These are phyloP conservation scores for Spinacia oleracea DNA, from an alignment of 179 eudicot species.

Conservation along the genomic window DNA sequence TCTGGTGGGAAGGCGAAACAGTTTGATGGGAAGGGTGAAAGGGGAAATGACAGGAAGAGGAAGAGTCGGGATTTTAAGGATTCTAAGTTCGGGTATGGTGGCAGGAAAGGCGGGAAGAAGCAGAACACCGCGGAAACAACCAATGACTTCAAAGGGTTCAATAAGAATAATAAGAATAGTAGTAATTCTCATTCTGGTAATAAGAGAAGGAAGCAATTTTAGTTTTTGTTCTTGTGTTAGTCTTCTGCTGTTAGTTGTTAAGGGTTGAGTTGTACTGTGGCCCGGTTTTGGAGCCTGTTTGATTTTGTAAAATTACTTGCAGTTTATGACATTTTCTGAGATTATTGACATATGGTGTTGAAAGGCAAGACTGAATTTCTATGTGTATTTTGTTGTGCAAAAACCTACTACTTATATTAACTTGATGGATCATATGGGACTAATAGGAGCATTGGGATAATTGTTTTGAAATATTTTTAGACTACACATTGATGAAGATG, in stretches of 20 bases:
- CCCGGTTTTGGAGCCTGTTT: background rate
- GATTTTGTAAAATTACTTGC: conserved; percentile 17
- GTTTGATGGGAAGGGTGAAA: conserved; percentile 44
- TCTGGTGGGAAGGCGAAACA: conserved; percentile 63
- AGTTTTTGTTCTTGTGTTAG: background rate
- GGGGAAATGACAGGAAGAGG: conserved; percentile 57
- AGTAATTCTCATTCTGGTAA: conserved; percentile 33
- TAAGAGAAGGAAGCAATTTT: conserved; percentile 48
- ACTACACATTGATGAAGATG: too few species aligned
- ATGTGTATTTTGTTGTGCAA: background rate
- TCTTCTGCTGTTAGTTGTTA: background rate
- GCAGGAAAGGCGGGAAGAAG: conserved; percentile 83
- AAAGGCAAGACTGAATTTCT: too few species aligned
- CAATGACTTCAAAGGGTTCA: conserved; percentile 59
- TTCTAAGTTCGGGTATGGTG: conserved; percentile 75
- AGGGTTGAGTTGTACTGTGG: background rate
- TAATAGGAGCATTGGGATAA: too few species aligned
- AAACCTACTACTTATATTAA: too few species aligned
- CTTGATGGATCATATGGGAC: too few species aligned
- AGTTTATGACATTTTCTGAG: background rate
- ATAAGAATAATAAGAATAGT: too few species aligned
- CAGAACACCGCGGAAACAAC: conserved; percentile 82
- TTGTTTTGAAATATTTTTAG: too few species aligned
- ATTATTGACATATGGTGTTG: background rate
- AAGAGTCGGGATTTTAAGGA: conserved; percentile 53